These are phyloP conservation scores for Melanogaster broomeanus DNA, from an alignment of 768 basidiomycete genomes.

Conservation along the genomic window DNA sequence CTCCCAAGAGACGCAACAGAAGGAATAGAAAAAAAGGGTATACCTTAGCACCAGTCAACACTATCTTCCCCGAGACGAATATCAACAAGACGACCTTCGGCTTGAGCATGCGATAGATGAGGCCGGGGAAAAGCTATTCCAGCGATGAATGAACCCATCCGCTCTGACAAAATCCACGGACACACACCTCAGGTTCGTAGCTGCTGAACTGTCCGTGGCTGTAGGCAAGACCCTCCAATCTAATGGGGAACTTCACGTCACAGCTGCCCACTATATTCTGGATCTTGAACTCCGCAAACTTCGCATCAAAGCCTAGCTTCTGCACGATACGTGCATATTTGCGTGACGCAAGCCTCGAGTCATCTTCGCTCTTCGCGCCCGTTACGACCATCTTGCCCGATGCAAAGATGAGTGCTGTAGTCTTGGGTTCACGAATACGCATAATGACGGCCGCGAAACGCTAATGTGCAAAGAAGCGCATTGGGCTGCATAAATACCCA, in stretches of 20 bases:
- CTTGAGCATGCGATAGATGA: conserved; percentile 99
- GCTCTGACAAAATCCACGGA: neutral
- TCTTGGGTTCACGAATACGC: conserved; percentile 99
- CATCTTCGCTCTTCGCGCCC: conserved; percentile 98
- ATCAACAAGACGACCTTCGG: conserved; percentile 98
- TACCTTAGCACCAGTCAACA: conserved; percentile 98
- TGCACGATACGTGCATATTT: conserved; percentile 99
- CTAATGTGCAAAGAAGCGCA: conserved; percentile 68
- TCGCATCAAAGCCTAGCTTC: conserved; percentile 98
- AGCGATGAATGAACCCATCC: neutral
- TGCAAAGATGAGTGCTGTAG: conserved; percentile 98
- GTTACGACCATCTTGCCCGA: conserved; percentile 99
- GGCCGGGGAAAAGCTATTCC: conserved; percentile 89
- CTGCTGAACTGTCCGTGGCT: conserved; percentile 97
- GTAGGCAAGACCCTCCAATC: conserved; percentile 96
- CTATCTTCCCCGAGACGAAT: conserved; percentile 99
- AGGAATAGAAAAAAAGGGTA: conserved; percentile 31
- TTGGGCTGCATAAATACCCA: conserved; percentile 52
- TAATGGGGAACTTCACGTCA: conserved; percentile 98
- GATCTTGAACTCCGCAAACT: conserved; percentile 99
- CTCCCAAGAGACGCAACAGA: conserved; percentile 27
- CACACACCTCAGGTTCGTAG: conserved; percentile 92
- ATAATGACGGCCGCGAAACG: conserved; percentile 99
- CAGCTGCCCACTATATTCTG: conserved; percentile 99
- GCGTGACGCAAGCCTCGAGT: conserved; percentile 93